Base-by-base conservation (phyloP, 441 rosid genomes). In the Bocquillonia castaneifolia region DNA sequence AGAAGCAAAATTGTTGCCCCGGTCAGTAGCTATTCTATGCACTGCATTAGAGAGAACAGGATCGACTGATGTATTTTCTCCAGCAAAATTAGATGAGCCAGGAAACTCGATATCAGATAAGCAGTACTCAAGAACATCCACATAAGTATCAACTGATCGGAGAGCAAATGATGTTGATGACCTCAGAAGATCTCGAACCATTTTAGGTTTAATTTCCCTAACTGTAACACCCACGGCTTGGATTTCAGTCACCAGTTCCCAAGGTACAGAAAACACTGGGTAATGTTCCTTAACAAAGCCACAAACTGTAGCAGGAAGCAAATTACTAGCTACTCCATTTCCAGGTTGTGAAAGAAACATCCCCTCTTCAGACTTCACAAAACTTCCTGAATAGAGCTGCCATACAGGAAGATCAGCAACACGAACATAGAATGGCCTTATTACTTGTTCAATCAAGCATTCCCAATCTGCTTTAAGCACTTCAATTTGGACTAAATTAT, bases 301-400 rank as follows among this genome's bases (percentile, higher is more conserved):
- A 75, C 99, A 94, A 75, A 94, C 99, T 32, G 99, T 90, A 69
- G 91, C 84, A 1, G 98, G 98, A 78, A 94, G 98, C 77, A 94
- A 72, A 80, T 81, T 88, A 72, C 71, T 91, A 74, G 86, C 89
- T 70, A 92, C 86, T 31, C 85, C 90, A 78, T 86, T 82, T 68
- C 94, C 98, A 74, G 99, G 99, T 68, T 86, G 98, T 72, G 97
- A 85, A 76, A 94, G 86, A 84, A 94, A 92, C 99, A 94, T 94
- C 74, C 99, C 99, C 77, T 94, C 99, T 76, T 84, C 91, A 73
- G 94, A 90, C 85, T 86, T 94, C 69, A 92, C 99, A 70, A 92
- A 68, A 76, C 82, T 86, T 85, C 99, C 99, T 0, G 99, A 87
- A 80, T 88, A 92, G 66, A 94, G 85, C 78, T 94, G 97, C 99